Base-by-base conservation (phyloP, 2,329 filamentous ascomycete species). In the Penicillium sp. region DNA sequence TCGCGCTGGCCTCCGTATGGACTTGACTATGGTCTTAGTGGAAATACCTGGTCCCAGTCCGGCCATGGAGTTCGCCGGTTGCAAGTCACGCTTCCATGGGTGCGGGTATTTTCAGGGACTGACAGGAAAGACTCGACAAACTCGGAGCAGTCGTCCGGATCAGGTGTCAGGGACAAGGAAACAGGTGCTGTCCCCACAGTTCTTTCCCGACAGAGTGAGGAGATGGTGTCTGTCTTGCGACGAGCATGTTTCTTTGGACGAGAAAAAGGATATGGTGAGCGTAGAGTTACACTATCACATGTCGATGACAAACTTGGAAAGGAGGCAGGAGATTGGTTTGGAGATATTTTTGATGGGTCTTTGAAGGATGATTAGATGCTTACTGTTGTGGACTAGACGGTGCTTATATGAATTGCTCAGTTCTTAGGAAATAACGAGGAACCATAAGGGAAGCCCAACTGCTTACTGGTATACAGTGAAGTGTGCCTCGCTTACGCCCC, bases 161-260 rank as follows among this genome's bases (percentile, higher is more conserved):
- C 26, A 16, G 28, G 10, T 31, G n/a, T 33, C 29, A 29, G 53
- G 18, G 18, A 16, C 6, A 50, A 26, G 28, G 44, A 48, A 1
- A 14, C 19, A 1, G 24, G 13, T 9, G 1, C 6, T 2, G 62
- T 54, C 9, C 45, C 55, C 28, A 71, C 67, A 0, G 65, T 78
- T 10, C 63, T 77, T 40, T 67, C 63, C 1, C 61, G 58, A 0
- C 76, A 79, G 57, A 71, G 70, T 5, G 60, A 64, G 21, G 75
- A 79, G 48, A 73, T 79, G 69, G 72, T 72, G 1, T 69, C 73
- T 34, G 57, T 72, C 9, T 72, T 79, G 74, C 73, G 68, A 5
- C 62, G 70, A 26, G 75, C 75, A 3, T 79, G 76, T 59, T 78
- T 79, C 54, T 76, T 71, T 66, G 75, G 74, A 0, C 66, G 70